These are phyloP conservation scores for Neltuma alba DNA, from an alignment of 306 rosid species.

Conservation along the genomic window DNA sequence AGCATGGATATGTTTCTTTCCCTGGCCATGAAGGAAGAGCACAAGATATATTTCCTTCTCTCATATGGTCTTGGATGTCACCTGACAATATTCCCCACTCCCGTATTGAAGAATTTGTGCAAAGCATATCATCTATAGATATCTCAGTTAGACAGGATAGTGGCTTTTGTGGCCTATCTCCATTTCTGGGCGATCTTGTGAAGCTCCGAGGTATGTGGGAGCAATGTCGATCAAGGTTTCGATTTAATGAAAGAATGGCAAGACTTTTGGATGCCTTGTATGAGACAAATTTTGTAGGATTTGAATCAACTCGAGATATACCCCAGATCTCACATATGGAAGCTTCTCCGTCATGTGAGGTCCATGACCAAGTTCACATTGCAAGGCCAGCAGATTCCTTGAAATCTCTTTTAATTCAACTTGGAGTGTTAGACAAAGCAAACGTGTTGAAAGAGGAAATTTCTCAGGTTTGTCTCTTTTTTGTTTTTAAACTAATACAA, in stretches of 20 bases:
- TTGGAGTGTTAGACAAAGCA: background rate
- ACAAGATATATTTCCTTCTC: conserved; percentile 31
- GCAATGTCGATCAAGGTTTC: background rate
- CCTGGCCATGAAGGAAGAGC: background rate
- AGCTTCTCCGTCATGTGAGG: background rate
- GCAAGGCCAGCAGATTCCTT: background rate
- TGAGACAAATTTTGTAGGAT: background rate
- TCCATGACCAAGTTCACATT: background rate
- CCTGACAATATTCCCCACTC: conserved; percentile 16
- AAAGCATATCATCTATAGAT: background rate
- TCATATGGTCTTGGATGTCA: conserved; percentile 42
- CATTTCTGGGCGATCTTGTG: background rate
- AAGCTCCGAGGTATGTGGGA: conserved; percentile 26
- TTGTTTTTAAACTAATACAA: no score
- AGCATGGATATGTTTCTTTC: background rate
- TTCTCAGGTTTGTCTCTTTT: conserved; percentile 2
- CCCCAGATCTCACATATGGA: background rate
- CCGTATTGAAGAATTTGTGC: background rate
- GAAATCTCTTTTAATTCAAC: conserved; percentile 26
- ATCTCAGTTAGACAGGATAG: background rate
- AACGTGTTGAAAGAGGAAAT: conserved; percentile 18
- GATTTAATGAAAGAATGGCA: background rate
- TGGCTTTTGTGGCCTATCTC: background rate
- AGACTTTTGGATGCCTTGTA: background rate
- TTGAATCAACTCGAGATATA: background rate